These are phyloP conservation scores for Tilletia indica DNA, from an alignment of 1,284 basidiomycete genomes.

Conservation along the genomic window DNA sequence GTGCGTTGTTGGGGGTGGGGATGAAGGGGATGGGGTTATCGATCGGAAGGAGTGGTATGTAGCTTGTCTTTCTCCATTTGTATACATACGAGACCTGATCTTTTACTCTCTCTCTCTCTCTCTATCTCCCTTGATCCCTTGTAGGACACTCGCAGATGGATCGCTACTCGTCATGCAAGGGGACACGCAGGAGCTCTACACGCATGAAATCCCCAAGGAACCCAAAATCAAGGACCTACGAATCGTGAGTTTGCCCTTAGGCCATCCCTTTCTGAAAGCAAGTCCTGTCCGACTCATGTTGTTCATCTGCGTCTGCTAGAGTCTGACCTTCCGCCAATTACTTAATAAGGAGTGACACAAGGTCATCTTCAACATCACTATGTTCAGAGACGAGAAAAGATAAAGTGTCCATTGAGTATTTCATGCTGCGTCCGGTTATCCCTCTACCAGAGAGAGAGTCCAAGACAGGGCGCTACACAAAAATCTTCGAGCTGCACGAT, in stretches of 20 bases:
- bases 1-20: not conserved
- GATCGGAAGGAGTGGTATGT: constrained; percentile 13
- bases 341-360: not conserved
- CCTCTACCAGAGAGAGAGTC: not conserved
- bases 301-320: not conserved
- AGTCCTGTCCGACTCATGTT: too few species aligned
- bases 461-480: not conserved
- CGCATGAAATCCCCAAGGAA: constrained; percentile 54
- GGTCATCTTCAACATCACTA: not conserved
- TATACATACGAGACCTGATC: not conserved
- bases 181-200: constrained; percentile 61
- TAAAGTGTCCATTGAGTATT: not conserved
- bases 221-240: constrained; percentile 35
- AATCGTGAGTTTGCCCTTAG: constrained; percentile 28
- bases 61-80: not conserved
- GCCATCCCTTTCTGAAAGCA: not conserved
- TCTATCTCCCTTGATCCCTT: not conserved
- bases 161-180: constrained; percentile 64
- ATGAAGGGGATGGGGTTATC: constrained; percentile 39
- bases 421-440: not conserved
- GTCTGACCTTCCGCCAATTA: not conserved
- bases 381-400: too few species aligned
- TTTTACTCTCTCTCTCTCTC: not conserved
- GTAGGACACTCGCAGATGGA: constrained; percentile 58
- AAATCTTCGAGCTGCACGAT: not conserved